Base-by-base conservation (phyloP, 495 filamentous ascomycete genomes). In the Hypoxylon lienhwacheense region DNA sequence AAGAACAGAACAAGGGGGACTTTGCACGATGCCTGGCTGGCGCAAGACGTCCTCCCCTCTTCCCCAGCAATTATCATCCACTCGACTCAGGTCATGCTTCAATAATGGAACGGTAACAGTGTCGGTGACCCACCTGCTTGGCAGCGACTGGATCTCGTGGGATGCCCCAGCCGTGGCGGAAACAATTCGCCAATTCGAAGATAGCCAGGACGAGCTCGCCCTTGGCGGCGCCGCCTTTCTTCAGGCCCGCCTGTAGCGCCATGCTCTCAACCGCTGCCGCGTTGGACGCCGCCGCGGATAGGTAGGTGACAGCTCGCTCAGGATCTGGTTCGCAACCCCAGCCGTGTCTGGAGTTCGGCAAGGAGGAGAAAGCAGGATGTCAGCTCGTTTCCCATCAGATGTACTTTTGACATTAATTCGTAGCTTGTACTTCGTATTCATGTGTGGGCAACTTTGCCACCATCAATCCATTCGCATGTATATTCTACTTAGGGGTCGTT, bases 171-270 rank as follows among this genome's bases (percentile, higher is more conserved):
- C 91, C 93, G 71, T 97, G 85, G 32, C 95, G 87, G 76, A 96
- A 97, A 66, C 88, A 96, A 72, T 97, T 97, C 21, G 88, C 93
- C 65, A 90, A 66, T 70, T 99, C 93, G 67, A 91, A 97, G 47
- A 99, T 96, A 10, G 93, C 93, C 22, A 97, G 85, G n/a, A 96
- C 87, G 42, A 99, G 82, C 73, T 99, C 95, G 32, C 93, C 92
- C 72, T 99, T 99, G 26, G 92, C 93, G 24, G 87, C 83, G 44
- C 95, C 93, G 33, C 93, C 93, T 69, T 92, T 95, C 74, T 91
- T 93, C 69, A 91, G 79, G 4, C 92, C 91, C 11, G 91, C 86
- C 49, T 82, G 72, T 16, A 97, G 81, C 7, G 93, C 93, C 50
- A 87, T 76, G 8, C 85, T 78, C 71, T 98, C 95, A 43, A 97